Evolutionary conservation across 2,329 filamentous ascomycete species (phyloP), one percentile per base, ranked within the genome.

Genomic region (Tolypocladium cylindrosporum): DNA sequence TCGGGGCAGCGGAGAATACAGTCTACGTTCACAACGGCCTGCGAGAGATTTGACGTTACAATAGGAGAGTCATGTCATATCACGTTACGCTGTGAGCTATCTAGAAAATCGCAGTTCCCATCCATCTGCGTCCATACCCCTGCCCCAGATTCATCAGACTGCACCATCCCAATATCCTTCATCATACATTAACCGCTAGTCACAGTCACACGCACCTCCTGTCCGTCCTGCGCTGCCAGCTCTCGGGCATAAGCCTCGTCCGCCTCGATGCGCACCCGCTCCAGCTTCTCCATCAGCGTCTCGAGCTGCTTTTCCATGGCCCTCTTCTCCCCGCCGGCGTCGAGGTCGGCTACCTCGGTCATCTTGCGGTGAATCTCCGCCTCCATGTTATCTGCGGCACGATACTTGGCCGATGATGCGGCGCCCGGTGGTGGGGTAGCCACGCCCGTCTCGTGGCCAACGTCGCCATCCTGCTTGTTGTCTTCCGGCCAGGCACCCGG

Each of bases 231-330:
- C 9, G 56, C 55, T 11, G 66, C 75, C 61, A 81, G 56, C 60
- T 76, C 74, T 60, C 71, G 69, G 37, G 77, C 79, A 60, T 77
- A 77, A 60, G 75, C 72, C 63, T 75, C 78, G 56, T 82, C 78
- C 2, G 74, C 77, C 65, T 78, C 73, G 7, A 78, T 60, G 59
- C 71, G 67, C 57, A 80, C 58, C 57, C 61, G 58, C 55, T 75
- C 71, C 34, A 79, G 63, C 53, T 70, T 68, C 14, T 62, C 60
- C 48, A 71, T 71, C 57, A 82, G 63, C 39, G 65, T 67, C 58
- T 75, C 70, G 45, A 79, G 66, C 61, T 75, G 72, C 59, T 62
- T 67, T 56, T 72, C 71, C 41, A 66, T 43, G 8, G 63, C 67
- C 8, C 56, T 54, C 50, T 61, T 64, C 40, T 65, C 62, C 13